phyloP scores from a whole-genome alignment of 108 stramenopile genomes.

The Stephanodiscus triporus region DNA sequence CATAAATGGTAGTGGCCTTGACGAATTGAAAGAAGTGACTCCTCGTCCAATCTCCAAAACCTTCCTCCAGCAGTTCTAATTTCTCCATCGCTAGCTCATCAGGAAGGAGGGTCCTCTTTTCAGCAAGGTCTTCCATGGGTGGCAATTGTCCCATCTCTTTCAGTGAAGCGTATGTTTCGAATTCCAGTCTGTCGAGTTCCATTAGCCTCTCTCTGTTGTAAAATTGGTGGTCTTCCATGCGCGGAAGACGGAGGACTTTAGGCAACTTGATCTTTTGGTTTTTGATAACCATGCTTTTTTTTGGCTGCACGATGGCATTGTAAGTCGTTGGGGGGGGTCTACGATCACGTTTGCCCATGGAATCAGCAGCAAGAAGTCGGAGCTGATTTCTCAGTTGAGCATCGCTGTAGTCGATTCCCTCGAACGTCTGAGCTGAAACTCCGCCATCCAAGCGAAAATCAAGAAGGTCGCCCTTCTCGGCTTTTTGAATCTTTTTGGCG shows the following conservation, averaged over 20 bases:
- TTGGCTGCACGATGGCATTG: constrained; percentile 81
- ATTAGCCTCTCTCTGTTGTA: constrained; percentile 87
- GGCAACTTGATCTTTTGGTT: constrained; percentile 77
- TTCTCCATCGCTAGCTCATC: constrained; percentile 64
- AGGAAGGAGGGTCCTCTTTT: constrained; percentile 56
- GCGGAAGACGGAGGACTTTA: constrained; percentile 67
- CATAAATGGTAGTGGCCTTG: constrained; percentile 86
- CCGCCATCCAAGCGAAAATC: constrained; percentile 97
- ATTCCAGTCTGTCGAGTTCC: constrained; percentile 78
- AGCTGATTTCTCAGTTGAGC: constrained; percentile 71
- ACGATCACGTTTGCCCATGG: constrained; percentile 93
- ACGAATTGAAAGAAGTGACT: constrained; percentile 92
- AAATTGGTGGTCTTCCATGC: constrained; percentile 94
- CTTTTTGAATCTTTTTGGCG: constrained; percentile 91
- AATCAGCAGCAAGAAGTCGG: constrained; percentile 68
- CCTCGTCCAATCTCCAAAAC: constrained; percentile 92
- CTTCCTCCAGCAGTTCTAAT: constrained; percentile 84
- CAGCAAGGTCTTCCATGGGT: constrained; percentile 58
- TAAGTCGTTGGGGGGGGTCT: constrained; percentile 77
- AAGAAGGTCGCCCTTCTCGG: constrained; percentile 95
- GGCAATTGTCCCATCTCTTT: constrained; percentile 74
- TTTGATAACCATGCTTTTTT: constrained; percentile 81
- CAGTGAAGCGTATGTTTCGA: constrained; percentile 73
- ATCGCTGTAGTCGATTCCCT: constrained; percentile 94
- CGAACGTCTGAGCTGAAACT: constrained; percentile 88